Evolutionary conservation across 1,139 yeast genomes (phyloP).

Genomic region (Zygotorulaspora mrakii): DNA sequence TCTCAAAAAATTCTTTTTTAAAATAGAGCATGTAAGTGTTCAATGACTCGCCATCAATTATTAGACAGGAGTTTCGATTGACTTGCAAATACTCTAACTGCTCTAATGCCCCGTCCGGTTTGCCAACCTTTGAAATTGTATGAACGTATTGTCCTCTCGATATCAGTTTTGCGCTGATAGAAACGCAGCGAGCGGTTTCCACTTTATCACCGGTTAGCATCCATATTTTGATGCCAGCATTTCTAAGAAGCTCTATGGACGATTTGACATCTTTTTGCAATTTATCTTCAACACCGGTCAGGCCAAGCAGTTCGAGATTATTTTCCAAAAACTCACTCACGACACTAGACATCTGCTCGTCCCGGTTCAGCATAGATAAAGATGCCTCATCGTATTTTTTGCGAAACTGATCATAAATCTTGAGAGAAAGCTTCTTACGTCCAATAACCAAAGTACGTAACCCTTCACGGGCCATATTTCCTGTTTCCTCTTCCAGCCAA

Average conservation of each 20-base stretch:
- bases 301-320: slow-evolving; percentile 80
- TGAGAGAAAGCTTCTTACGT: slow-evolving; percentile 58
- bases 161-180: slow-evolving; percentile 87
- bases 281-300: slow-evolving; percentile 97
- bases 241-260: slow-evolving; percentile 84
- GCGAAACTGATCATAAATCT: slow-evolving; percentile 59
- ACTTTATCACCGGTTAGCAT: slow-evolving; percentile 99
- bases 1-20: slow-evolving; percentile 67
- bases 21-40: slow-evolving; percentile 61
- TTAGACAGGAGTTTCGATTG: slow-evolving; percentile 68
- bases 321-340: slow-evolving; percentile 69
- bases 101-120: slow-evolving; percentile 62
- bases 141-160: slow-evolving; percentile 93
- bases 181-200: slow-evolving; percentile 96
- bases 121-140: slow-evolving; percentile 63
- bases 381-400: slow-evolving; percentile 68
- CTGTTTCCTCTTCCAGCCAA: slow-evolving; percentile 97
- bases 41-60: slow-evolving; percentile 93
- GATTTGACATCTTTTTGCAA: slow-evolving; percentile 87
- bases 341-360: slow-evolving; percentile 63
- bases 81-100: slow-evolving; percentile 67
- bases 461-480: slow-evolving; percentile 98
- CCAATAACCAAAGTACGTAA: slow-evolving; percentile 91
- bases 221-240: slow-evolving; percentile 98
- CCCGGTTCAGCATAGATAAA: slow-evolving; percentile 75